A percentile compares a stretch with the other conserved stretches of the same genome.
These are phyloP conservation scores for Diaporthe capsici DNA, from an alignment of 2,329 filamentous ascomycete genomes.

Conservation along the genomic window DNA sequence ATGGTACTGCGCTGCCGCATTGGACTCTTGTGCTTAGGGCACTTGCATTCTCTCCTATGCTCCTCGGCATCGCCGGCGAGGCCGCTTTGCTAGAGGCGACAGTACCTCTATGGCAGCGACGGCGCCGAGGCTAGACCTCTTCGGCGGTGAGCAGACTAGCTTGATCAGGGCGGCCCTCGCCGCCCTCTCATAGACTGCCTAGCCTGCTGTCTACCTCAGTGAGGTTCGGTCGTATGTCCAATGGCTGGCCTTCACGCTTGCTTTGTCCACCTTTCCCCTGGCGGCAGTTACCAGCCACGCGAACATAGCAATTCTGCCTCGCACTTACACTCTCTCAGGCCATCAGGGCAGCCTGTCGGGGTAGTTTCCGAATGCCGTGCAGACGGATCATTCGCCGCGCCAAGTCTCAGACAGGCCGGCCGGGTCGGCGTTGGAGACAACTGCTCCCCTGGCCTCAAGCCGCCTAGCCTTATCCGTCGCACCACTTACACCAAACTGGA, in stretches of 20 bases:
- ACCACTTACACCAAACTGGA: too few relatives aligned
- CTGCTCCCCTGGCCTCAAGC: not conserved
- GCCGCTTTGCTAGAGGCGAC: not conserved
- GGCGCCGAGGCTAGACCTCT: constrained; percentile 9
- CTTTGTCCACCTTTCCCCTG: constrained; percentile 7
- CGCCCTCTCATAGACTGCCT: not conserved
- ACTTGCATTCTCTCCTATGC: not conserved
- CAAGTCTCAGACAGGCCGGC: constrained; percentile 12
- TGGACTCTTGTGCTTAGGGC: not conserved
- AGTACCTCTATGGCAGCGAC: not conserved
- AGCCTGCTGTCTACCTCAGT: not conserved
- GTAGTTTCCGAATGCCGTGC: not conserved
- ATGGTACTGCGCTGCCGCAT: not conserved
- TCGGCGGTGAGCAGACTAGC: not conserved
- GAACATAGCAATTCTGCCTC: not conserved
- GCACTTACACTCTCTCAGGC: not conserved
- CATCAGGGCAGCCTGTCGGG: not conserved
- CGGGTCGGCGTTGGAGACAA: not conserved
- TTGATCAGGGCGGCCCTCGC: not conserved
- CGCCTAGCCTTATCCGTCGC: constrained; percentile 8
- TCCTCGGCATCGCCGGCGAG: not conserved
- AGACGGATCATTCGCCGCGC: not conserved
- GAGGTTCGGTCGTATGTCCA: not conserved
- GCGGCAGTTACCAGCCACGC: not conserved
- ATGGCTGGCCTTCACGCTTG: not conserved